Evolutionary conservation across 2,329 filamentous ascomycete species (phyloP).

Genomic region (Pseudopyrenochaeta lycopersici): DNA sequence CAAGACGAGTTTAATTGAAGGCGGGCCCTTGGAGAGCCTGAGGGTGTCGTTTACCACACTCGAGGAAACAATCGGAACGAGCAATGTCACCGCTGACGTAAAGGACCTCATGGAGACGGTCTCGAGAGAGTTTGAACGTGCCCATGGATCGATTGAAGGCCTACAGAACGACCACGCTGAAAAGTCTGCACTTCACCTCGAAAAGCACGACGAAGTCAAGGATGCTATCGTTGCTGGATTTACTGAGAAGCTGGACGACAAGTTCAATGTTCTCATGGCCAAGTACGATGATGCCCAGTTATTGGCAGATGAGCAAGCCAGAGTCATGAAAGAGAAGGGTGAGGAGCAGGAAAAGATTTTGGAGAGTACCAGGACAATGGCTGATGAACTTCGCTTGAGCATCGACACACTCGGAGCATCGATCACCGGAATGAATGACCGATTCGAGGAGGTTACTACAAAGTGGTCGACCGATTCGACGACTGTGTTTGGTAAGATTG

Average conservation of each 20-base stretch:
- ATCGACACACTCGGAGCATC: slow-evolving; percentile 82
- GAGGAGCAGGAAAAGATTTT: slow-evolving; percentile 77
- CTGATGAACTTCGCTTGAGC: slow-evolving; percentile 86
- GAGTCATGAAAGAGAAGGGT: slow-evolving; percentile 77
- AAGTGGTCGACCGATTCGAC: slow-evolving; percentile 88
- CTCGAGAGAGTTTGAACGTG: slow-evolving; percentile 87
- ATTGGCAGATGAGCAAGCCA: slow-evolving; percentile 76
- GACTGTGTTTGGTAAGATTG: slow-evolving; percentile 83
- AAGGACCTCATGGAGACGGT: slow-evolving; percentile 75
- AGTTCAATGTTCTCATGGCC: slow-evolving; percentile 79
- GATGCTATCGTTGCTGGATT: slow-evolving; percentile 64
- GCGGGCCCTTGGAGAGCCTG: slow-evolving; percentile 68
- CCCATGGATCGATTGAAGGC: slow-evolving; percentile 79
- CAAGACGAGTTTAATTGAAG: slow-evolving; percentile 78
- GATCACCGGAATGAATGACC: slow-evolving; percentile 59
- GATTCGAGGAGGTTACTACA: slow-evolving; percentile 82
- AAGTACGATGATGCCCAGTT: slow-evolving; percentile 90
- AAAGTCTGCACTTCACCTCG: slow-evolving; percentile 62
- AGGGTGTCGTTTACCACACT: slow-evolving; percentile 72
- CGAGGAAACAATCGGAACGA: slow-evolving; percentile 69
- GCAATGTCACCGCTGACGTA: slow-evolving; percentile 56
- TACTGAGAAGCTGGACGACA: slow-evolving; percentile 72
- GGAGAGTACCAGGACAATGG: slow-evolving; percentile 76
- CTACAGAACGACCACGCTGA: slow-evolving; percentile 81
- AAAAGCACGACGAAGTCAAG: slow-evolving; percentile 69